A percentile compares a stretch with the other conserved stretches of the same genome.
phyloP scores from a whole-genome alignment of 257 asterid genomes.

The Osmanthus fragrans region DNA sequence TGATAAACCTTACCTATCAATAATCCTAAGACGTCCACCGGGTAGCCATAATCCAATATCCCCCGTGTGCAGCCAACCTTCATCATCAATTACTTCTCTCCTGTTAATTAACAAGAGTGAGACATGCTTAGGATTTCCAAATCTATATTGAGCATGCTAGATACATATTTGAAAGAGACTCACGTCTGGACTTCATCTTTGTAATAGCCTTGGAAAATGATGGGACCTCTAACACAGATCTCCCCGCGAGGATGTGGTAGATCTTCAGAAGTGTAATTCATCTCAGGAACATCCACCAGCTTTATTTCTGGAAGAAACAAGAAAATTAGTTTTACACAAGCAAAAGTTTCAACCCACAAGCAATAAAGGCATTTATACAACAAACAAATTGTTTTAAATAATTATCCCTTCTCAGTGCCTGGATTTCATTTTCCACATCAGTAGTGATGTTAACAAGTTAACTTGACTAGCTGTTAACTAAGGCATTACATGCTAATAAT shows the following conservation, averaged over 20 bases:
- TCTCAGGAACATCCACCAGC: constrained; percentile 96
- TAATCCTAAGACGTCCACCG: constrained; percentile 89
- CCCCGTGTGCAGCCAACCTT: constrained; percentile 93
- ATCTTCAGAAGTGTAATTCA: constrained; percentile 94
- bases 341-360: not conserved
- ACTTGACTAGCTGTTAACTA: not conserved
- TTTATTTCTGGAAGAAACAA: constrained; percentile 60
- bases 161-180: constrained; percentile 19
- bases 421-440: not conserved
- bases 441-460: constrained; percentile 12
- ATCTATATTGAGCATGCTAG: constrained; percentile 2
- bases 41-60: constrained; percentile 98
- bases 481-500: not conserved
- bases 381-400: no score
- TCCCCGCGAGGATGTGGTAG: constrained; percentile 97
- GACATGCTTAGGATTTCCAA: constrained; percentile 23
- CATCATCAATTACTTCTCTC: constrained; percentile 83
- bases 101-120: constrained; percentile 44
- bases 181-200: constrained; percentile 92
- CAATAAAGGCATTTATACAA: no score
- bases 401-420: no score
- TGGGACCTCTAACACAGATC: constrained; percentile 96
- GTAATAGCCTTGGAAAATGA: constrained; percentile 78
- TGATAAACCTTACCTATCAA: constrained; percentile 65
- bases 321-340: constrained; percentile 15